These are phyloP conservation scores for Zygoascus tannicola DNA, from an alignment of 805 yeast genomes.

Conservation along the genomic window DNA sequence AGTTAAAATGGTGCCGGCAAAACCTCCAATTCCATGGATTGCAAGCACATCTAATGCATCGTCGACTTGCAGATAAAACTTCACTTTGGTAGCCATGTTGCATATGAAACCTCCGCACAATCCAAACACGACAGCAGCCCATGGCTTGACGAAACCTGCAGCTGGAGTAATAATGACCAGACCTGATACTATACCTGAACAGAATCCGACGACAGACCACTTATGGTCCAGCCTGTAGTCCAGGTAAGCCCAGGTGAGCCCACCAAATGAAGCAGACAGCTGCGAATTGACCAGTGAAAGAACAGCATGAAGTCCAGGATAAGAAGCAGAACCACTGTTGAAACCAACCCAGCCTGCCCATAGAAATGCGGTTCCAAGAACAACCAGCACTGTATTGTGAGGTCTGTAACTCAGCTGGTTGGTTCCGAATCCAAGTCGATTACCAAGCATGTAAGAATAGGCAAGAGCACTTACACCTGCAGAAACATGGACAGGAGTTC, in stretches of 20 bases:
- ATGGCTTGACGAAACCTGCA: slow-evolving; percentile 87
- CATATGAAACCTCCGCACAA: slow-evolving; percentile 63
- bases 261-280: slow-evolving; percentile 42
- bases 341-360: slow-evolving; percentile 77
- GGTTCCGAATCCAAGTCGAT: slow-evolving; percentile 52
- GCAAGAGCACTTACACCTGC: slow-evolving; percentile 66
- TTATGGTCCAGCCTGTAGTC: slow-evolving; percentile 56
- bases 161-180: slow-evolving; percentile 94
- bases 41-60: slow-evolving; percentile 95
- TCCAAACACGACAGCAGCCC: slow-evolving; percentile 72
- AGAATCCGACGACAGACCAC: slow-evolving; percentile 90
- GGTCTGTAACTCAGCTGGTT: slow-evolving; percentile 55
- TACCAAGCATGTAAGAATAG: slow-evolving; percentile 56
- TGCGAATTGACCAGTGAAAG: slow-evolving; percentile 42
- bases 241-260: slow-evolving; percentile 35
- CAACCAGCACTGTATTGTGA: slow-evolving; percentile 57
- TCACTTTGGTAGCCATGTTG: slow-evolving; percentile 78
- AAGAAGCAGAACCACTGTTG: slow-evolving; percentile 57
- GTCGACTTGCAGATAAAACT: slow-evolving; percentile 63
- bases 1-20: slow-evolving; percentile 69
- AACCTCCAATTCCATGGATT: slow-evolving; percentile 85
- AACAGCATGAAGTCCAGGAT: slow-evolving; percentile 29
- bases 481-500: slow-evolving; percentile 66
- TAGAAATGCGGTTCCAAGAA: slow-evolving; percentile 57
- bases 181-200: slow-evolving; percentile 91